These are phyloP conservation scores for Epichloe sibirici DNA, from an alignment of 2,329 filamentous ascomycete species.

Conservation along the genomic window DNA sequence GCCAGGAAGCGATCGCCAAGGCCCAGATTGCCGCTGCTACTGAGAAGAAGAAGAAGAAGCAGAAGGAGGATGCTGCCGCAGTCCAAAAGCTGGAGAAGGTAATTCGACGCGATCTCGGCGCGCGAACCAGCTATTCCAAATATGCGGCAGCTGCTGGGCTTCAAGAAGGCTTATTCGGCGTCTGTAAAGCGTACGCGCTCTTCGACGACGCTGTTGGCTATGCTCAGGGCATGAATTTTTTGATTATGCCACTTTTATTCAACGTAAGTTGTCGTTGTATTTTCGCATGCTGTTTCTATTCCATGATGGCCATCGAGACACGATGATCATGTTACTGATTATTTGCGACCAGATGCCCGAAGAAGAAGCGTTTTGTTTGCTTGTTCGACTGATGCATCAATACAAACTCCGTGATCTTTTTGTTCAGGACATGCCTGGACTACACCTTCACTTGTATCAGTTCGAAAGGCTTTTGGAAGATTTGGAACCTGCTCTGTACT, in stretches of 20 bases:
- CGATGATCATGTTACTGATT: neutral
- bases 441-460: slow-evolving; percentile 87
- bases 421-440: slow-evolving; percentile 87
- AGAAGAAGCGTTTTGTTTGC: slow-evolving; percentile 87
- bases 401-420: slow-evolving; percentile 90
- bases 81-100: slow-evolving; percentile 79
- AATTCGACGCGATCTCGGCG: slow-evolving; percentile 82
- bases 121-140: slow-evolving; percentile 91
- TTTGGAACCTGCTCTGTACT: slow-evolving; percentile 85
- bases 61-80: slow-evolving; percentile 62
- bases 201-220: slow-evolving; percentile 94
- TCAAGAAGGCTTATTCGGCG: slow-evolving; percentile 85
- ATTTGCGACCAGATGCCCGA: slow-evolving; percentile 66
- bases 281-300: neutral
- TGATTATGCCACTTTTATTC: slow-evolving; percentile 91
- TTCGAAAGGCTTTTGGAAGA: slow-evolving; percentile 93
- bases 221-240: slow-evolving; percentile 97
- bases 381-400: slow-evolving; percentile 92
- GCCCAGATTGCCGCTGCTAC: slow-evolving; percentile 50
- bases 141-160: slow-evolving; percentile 83
- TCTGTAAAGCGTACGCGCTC: slow-evolving; percentile 94
- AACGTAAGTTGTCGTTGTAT: slow-evolving; percentile 46
- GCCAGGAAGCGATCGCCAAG: slow-evolving; percentile 51
- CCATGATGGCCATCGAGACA: neutral
- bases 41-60: slow-evolving; percentile 58